Conservation (phyloP, 768 basidiomycete species). For the Tricholoma terreum region DNA sequence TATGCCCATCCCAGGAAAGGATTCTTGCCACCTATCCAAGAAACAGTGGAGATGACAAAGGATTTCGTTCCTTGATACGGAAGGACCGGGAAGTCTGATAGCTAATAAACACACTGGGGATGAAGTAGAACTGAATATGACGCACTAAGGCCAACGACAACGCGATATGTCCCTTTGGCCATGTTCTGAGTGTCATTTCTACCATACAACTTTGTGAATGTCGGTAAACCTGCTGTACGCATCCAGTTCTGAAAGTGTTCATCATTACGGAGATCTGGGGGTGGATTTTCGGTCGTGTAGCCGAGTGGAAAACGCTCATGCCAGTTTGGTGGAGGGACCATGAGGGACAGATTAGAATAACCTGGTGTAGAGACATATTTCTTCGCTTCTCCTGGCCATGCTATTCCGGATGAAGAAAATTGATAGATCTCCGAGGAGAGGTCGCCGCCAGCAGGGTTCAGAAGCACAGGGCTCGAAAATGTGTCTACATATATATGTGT, state of each 20-base stretch:
- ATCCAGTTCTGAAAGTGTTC: slow-evolving; percentile 99
- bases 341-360: slow-evolving; percentile 46
- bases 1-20: slow-evolving; percentile 99
- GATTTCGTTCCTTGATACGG: slow-evolving; percentile 95
- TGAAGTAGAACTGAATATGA: slow-evolving; percentile 17
- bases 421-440: slow-evolving; percentile 51
- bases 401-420: slow-evolving; percentile 78
- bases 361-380: slow-evolving; percentile 76
- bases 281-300: slow-evolving; percentile 60
- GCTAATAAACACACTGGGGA: slow-evolving; percentile 8
- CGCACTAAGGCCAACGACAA: slow-evolving; percentile 81
- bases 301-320: slow-evolving; percentile 61
- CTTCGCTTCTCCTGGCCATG: slow-evolving; percentile 94
- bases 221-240: slow-evolving; percentile 95
- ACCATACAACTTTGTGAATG: slow-evolving; percentile 93
- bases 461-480: slow-evolving; percentile 58
- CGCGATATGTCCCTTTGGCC: slow-evolving; percentile 68
- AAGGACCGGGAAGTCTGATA: slow-evolving; percentile 87
- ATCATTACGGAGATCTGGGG: slow-evolving; percentile 71
- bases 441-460: slow-evolving; percentile 51
- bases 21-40: slow-evolving; percentile 99
- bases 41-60: slow-evolving; percentile 93
- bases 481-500: slow-evolving; percentile 55
- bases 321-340: slow-evolving; percentile 97
- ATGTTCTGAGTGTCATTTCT: slow-evolving; percentile 81